Conservation (phyloP, 2,329 filamentous ascomycete species). For the Berkeleyomyces basicola region DNA sequence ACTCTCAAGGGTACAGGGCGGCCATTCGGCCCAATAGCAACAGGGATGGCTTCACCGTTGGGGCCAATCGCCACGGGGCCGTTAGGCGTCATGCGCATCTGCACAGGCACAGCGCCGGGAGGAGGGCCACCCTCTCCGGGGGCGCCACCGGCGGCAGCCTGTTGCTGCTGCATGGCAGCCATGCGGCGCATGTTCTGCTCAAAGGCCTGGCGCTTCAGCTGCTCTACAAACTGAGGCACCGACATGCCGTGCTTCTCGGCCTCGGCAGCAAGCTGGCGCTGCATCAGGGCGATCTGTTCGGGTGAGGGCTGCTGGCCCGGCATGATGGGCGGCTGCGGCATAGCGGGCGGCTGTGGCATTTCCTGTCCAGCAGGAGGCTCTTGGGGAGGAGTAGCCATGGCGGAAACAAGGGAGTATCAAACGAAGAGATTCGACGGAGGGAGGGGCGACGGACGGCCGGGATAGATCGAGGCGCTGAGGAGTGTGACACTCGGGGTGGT, state of each 20-base stretch:
- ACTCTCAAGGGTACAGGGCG: neutral
- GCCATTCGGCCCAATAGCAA: conserved; percentile 1
- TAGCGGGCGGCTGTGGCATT: conserved; percentile 1
- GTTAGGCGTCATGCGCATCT: conserved; percentile 8
- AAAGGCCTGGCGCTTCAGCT: conserved; percentile 40
- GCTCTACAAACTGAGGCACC: conserved; percentile 67
- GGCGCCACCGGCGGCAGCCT: neutral
- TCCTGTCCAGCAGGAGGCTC: neutral
- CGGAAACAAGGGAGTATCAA: neutral
- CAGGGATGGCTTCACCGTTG: conserved; percentile 9
- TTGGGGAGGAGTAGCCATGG: neutral
- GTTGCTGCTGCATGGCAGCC: conserved; percentile 11
- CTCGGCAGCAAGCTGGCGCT: conserved; percentile 65
- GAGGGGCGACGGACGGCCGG: neutral
- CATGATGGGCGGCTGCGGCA: conserved; percentile 18
- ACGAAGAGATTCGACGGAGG: neutral
- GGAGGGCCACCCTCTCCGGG: neutral
- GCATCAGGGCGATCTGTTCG: conserved; percentile 73
- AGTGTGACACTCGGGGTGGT: neutral
- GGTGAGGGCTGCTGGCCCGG: conserved; percentile 45
- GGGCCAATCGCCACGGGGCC: conserved; percentile 12
- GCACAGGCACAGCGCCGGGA: conserved; percentile 6
- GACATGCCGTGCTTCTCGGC: conserved; percentile 73
- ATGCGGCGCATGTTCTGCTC: conserved; percentile 30
- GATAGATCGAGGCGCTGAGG: neutral